Evolutionary conservation across 768 basidiomycete genomes (phyloP).

Genomic region (Russula olivacea): DNA sequence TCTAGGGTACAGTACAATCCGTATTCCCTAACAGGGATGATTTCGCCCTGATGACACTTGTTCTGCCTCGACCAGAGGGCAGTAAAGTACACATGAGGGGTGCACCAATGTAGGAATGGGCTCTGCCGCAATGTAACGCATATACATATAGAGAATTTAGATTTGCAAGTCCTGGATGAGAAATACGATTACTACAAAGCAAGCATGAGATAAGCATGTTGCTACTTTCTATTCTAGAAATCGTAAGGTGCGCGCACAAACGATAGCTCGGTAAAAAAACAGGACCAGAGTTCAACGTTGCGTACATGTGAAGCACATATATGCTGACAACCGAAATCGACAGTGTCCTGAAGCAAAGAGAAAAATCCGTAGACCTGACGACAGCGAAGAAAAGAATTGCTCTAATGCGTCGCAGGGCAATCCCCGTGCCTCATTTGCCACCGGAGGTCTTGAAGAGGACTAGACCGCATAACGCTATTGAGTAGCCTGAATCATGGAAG

Average conservation of each 20-base stretch:
- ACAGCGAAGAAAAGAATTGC: not conserved
- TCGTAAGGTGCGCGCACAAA: not conserved
- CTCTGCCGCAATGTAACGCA: no score
- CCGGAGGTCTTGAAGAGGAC: constrained; percentile 78
- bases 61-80: no score
- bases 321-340: not conserved
- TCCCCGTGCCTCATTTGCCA: constrained; percentile 40
- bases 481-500: constrained; percentile 56
- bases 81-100: no score
- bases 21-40: no score
- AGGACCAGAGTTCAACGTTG: not conserved
- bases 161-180: not conserved
- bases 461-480: constrained; percentile 78
- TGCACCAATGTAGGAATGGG: no score
- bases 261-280: not conserved
- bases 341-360: not conserved
- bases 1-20: no score
- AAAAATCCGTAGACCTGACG: not conserved
- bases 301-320: constrained; percentile 1
- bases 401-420: not conserved
- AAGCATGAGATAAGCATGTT: not conserved
- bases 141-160: not conserved
- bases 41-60: no score
- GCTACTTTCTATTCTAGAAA: constrained; percentile 3
- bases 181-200: not conserved